A percentile compares a stretch with the other conserved stretches of the same genome.
phyloP scores from a whole-genome alignment of 139 green algal species.

The Marvania coccoides region DNA sequence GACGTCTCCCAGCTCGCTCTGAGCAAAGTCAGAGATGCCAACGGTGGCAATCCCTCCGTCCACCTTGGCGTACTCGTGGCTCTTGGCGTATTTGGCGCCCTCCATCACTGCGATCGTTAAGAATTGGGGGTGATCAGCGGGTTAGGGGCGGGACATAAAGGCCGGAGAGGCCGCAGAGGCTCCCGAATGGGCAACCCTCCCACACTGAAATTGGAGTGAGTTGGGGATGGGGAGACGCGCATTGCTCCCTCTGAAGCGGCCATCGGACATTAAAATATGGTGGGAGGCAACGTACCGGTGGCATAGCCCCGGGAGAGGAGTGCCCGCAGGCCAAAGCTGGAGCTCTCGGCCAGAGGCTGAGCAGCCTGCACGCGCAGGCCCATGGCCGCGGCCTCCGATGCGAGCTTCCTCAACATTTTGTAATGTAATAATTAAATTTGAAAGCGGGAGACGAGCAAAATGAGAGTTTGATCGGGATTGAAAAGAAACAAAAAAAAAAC shows the following conservation, averaged over 20 bases:
- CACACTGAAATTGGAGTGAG: too few species aligned
- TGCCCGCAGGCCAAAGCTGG: background rate
- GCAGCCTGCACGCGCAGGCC: background rate
- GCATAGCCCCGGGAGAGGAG: constrained; percentile 16
- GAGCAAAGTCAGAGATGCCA: constrained; percentile 94
- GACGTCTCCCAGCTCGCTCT: constrained; percentile 92
- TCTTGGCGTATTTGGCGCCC: constrained; percentile 65
- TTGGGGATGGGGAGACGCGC: too few species aligned
- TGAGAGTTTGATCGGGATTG: too few species aligned
- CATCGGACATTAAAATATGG: too few species aligned
- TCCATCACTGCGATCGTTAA: constrained; percentile 59
- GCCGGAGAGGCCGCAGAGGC: too few species aligned
- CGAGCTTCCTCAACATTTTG: constrained; percentile 10
- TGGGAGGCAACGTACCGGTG: constrained; percentile 16
- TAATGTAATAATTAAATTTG: background rate
- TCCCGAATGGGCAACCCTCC: too few species aligned
- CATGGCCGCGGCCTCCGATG: constrained; percentile 13
- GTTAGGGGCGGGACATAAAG: too few species aligned
- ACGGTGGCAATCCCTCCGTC: constrained; percentile 81
- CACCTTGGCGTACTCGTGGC: constrained; percentile 85
- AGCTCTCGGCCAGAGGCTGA: too few species aligned
- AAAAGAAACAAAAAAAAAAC: too few species aligned
- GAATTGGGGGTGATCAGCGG: too few species aligned
- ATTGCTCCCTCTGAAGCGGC: too few species aligned
- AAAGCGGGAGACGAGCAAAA: too few species aligned